phyloP scores from a whole-genome alignment of 371 early-diverging fungal species.

The Mucor mucedo region DNA sequence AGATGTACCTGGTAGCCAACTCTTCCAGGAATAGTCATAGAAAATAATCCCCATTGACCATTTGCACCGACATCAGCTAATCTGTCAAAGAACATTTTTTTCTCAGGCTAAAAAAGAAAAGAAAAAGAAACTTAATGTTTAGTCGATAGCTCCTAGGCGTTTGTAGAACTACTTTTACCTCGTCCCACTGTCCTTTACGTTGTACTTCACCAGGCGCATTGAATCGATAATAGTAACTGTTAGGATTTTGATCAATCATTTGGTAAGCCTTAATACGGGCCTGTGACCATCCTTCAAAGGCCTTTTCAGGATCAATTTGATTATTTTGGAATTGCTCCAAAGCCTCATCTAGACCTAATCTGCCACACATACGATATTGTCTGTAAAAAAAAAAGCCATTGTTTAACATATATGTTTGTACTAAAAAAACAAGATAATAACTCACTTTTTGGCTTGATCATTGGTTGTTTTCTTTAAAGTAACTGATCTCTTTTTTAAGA shows the following conservation, averaged over 20 bases:
- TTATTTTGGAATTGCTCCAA: conserved; percentile 77
- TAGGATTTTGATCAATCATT: conserved; percentile 87
- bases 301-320: conserved; percentile 69
- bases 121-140: neutral
- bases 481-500: conserved; percentile 77
- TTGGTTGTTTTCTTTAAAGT: conserved; percentile 77
- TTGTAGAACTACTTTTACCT: conserved; percentile 30
- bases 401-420: too few relatives aligned
- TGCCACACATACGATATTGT: conserved; percentile 73
- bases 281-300: conserved; percentile 92
- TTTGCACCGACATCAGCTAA: conserved; percentile 85
- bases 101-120: conserved; percentile 63
- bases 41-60: conserved; percentile 94
- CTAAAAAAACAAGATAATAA: neutral
- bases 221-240: conserved; percentile 94
- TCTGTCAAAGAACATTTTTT: conserved; percentile 78
- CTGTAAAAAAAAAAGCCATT: conserved; percentile 18
- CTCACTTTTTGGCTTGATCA: conserved; percentile 74
- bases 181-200: conserved; percentile 85
- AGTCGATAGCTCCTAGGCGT: neutral
- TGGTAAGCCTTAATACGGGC: conserved; percentile 89
- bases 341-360: conserved; percentile 86
- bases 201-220: conserved; percentile 94
- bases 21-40: conserved; percentile 90
- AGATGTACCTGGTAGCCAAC: conserved; percentile 85